phyloP scores from a whole-genome alignment of 139 green algal genomes.

The Edaphochlamys debaryana region DNA sequence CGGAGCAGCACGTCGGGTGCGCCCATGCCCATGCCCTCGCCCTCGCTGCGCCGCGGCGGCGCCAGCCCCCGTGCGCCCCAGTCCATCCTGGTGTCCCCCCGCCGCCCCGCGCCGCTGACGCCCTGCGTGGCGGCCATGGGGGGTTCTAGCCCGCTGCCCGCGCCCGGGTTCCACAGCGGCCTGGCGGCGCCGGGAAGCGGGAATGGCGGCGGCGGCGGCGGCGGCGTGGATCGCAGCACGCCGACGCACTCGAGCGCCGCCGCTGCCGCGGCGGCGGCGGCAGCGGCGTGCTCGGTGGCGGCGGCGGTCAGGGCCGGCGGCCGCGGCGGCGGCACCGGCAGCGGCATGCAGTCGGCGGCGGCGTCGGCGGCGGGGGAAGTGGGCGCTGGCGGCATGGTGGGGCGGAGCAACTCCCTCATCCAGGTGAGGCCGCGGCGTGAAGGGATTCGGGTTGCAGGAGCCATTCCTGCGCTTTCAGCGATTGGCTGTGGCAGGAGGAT shows the following conservation, averaged over 20 bases:
- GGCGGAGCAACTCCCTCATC: constrained; percentile 70
- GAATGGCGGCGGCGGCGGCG: not conserved
- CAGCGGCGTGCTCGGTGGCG: too few relatives aligned
- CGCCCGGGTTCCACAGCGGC: constrained; percentile 10
- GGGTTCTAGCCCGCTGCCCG: too few relatives aligned
- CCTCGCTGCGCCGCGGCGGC: constrained; percentile 13
- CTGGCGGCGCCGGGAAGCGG: not conserved
- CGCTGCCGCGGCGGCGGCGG: not conserved
- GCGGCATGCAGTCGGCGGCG: too few relatives aligned
- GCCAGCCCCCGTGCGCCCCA: constrained; percentile 15
- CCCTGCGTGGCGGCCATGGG: not conserved
- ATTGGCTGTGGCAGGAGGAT: too few relatives aligned
- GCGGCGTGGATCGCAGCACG: not conserved
- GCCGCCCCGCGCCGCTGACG: constrained; percentile 7
- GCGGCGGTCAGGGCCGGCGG: not conserved
- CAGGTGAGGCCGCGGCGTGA: constrained; percentile 53
- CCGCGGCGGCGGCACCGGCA: not conserved
- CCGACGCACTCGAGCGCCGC: not conserved
- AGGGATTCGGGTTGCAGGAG: too few relatives aligned
- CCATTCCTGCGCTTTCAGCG: too few relatives aligned
- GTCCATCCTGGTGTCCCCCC: constrained; percentile 11
- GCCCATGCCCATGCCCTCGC: constrained; percentile 25
- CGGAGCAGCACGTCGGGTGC: not conserved
- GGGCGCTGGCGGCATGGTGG: constrained; percentile 58
- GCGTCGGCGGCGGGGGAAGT: not conserved